phyloP scores from a whole-genome alignment of 2,329 filamentous ascomycete genomes.

The Fusarium chaquense region DNA sequence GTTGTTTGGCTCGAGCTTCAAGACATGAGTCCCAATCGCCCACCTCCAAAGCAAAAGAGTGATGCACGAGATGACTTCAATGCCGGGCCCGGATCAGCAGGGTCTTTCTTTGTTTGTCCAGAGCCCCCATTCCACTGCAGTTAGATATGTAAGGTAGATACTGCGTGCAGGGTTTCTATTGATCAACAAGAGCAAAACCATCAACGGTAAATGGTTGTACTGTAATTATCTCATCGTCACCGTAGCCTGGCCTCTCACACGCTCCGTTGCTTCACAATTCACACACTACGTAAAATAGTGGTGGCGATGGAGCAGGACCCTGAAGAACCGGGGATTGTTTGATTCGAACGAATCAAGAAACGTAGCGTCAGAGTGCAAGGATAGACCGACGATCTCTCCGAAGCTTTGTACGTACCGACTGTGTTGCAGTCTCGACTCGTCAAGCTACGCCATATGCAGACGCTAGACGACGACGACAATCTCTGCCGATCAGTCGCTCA shows the following conservation, averaged over 20 bases:
- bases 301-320: conserved; percentile 40
- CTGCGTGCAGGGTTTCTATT: conserved; percentile 2
- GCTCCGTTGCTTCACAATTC: not conserved
- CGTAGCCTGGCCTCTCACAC: conserved; percentile 29
- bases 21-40: conserved; percentile 20
- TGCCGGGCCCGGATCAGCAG: conserved; percentile 44
- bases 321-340: conserved; percentile 34
- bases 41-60: conserved; percentile 13
- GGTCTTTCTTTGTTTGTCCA: conserved; percentile 38
- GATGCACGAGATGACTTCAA: conserved; percentile 41
- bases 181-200: conserved; percentile 17
- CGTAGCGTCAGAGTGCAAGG: conserved; percentile 22
- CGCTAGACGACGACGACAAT: conserved; percentile 44
- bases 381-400: conserved; percentile 33
- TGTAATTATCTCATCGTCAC: conserved; percentile 34
- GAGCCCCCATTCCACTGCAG: conserved; percentile 13
- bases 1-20: conserved; percentile 27
- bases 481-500: conserved; percentile 41
- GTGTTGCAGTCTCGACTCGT: conserved; percentile 15
- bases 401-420: conserved; percentile 28
- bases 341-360: conserved; percentile 22
- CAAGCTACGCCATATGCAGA: conserved; percentile 44
- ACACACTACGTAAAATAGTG: conserved; percentile 1
- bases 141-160: conserved; percentile 13
- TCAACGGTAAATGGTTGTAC: conserved; percentile 21